Evolutionary conservation across 2,329 filamentous ascomycete species (phyloP), one percentile per base, ranked within the genome.

Genomic region (Aspergillus aculeatus): DNA sequence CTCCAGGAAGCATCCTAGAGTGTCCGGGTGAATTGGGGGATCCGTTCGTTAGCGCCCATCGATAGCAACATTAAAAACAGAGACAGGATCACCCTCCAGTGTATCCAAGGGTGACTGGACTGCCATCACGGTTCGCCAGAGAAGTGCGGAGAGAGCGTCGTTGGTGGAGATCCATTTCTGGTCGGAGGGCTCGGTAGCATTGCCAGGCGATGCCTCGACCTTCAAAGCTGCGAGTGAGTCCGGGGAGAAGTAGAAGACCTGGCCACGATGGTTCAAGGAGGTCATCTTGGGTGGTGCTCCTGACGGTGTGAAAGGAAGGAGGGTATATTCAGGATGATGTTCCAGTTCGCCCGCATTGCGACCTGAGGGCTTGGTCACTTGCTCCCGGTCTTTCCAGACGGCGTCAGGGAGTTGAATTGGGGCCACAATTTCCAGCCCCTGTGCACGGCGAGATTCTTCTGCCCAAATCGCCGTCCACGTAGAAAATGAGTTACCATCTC

Each of bases 1-100:
- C 47, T 74, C 75, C 11, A 79, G 67, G 57, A 77, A 78, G 56
- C 76, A 77, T 6, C 77, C 77, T 24, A 78, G 65, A 0, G 75
- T 76, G 2, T 69, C 66, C 2, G 72, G 70, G 54, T 77, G 72
- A 2, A 78, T 64, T 0, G 66, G 69, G 19, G 71, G 73, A 49
- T 71, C 66, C 4, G 76, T 73, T 7, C 73, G 73, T n/a, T 63
- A 62, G 4, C 76, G 71, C 4, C 72, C 73, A 58, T 79, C 73
- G 35, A 78, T 69, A 2, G 77, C 73, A 47, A 78, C 73, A 47
- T 75, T 73, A 60, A 77, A 73, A 3, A 74, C 65, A 1, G 75
- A 78, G 0, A 66, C 64, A 6, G 71, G 71, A 49, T 75, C 68
- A 5, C 67, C 69, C 32, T 73, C 64, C 3, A 78, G 62, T 38